Evolutionary conservation across 768 basidiomycete genomes (phyloP).

Genomic region (Strobilomyces confusus): DNA sequence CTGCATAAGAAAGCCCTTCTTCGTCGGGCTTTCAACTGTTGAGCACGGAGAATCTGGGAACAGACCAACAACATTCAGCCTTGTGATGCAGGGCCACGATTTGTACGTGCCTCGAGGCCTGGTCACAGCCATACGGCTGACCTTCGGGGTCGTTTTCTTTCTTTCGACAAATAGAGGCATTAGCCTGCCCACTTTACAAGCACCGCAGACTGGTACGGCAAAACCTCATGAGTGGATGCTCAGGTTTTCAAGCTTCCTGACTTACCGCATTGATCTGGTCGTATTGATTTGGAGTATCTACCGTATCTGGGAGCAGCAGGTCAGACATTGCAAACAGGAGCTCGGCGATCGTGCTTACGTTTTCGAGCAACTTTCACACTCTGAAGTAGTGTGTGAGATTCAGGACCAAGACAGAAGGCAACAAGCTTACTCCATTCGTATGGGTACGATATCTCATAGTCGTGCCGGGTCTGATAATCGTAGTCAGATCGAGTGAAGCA

Average conservation of each 20-base stretch:
- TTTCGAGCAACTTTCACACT: slow-evolving; percentile 60
- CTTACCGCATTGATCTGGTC: slow-evolving; percentile 59
- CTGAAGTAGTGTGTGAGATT: slow-evolving; percentile 32
- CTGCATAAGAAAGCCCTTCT: not conserved
- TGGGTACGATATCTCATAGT: slow-evolving; percentile 71
- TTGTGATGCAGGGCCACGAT: not conserved
- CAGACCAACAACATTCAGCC: not conserved
- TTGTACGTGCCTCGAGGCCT: slow-evolving; percentile 41
- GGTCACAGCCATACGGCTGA: slow-evolving; percentile 42
- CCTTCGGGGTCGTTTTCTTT: slow-evolving; percentile 32
- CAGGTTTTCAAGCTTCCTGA: slow-evolving; percentile 5
- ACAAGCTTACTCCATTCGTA: slow-evolving; percentile 64
- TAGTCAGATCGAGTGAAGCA: slow-evolving; percentile 6
- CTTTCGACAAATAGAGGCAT: slow-evolving; percentile 51
- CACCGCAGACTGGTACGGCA: slow-evolving; percentile 53
- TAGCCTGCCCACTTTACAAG: slow-evolving; percentile 57
- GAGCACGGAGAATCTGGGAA: slow-evolving; percentile 16
- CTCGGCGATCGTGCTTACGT: slow-evolving; percentile 42
- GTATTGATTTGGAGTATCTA: slow-evolving; percentile 69
- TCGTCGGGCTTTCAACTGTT: not conserved
- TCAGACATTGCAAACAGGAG: slow-evolving; percentile 3
- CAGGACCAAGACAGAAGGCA: not conserved
- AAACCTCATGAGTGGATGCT: not conserved
- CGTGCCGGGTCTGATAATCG: slow-evolving; percentile 61
- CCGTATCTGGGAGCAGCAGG: slow-evolving; percentile 50